Conservation (phyloP, 2,329 filamentous ascomycete genomes). For the Ceratocystis alfenasii region DNA sequence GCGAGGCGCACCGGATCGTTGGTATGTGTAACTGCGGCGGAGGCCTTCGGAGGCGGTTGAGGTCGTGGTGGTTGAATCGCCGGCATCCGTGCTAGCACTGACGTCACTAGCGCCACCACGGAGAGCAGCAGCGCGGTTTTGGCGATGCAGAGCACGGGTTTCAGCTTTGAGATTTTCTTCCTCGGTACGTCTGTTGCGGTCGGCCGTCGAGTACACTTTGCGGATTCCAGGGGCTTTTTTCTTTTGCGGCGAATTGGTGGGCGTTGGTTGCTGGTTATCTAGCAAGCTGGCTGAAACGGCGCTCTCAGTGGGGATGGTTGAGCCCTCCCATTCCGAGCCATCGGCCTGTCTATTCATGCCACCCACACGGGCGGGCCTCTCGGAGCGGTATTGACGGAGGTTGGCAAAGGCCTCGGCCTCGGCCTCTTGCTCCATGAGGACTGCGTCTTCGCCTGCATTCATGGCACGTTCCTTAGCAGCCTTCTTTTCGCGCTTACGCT, state of each 20-base stretch:
- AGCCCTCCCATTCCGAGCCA: slow-evolving; percentile 66
- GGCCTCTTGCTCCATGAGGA: slow-evolving; percentile 48
- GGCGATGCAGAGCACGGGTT: slow-evolving; percentile 43
- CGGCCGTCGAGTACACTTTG: slow-evolving; percentile 50
- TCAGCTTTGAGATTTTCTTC: slow-evolving; percentile 45
- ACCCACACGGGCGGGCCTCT: slow-evolving; percentile 75
- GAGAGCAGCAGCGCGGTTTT: slow-evolving; percentile 31
- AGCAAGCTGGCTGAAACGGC: slow-evolving; percentile 51
- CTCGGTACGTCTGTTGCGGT: slow-evolving; percentile 42
- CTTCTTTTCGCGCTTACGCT: slow-evolving; percentile 34
- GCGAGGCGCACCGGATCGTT: slow-evolving; percentile 30
- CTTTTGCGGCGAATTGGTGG: slow-evolving; percentile 43
- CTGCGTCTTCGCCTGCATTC: slow-evolving; percentile 46
- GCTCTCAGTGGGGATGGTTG: slow-evolving; percentile 53
- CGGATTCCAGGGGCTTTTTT: slow-evolving; percentile 38
- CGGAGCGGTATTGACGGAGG: slow-evolving; percentile 71
- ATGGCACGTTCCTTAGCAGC: slow-evolving; percentile 28
- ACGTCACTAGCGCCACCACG: slow-evolving; percentile 20
- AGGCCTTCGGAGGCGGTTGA: slow-evolving; percentile 22
- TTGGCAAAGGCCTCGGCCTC: slow-evolving; percentile 55
- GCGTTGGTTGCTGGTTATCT: slow-evolving; percentile 44
- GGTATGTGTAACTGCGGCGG: slow-evolving; percentile 44
- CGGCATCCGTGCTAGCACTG: slow-evolving; percentile 11
- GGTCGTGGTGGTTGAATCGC: slow-evolving; percentile 12
- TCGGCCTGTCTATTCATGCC: slow-evolving; percentile 77